Evolutionary conservation across 768 basidiomycete genomes (phyloP).

Genomic region (Collybiopsis confluens): DNA sequence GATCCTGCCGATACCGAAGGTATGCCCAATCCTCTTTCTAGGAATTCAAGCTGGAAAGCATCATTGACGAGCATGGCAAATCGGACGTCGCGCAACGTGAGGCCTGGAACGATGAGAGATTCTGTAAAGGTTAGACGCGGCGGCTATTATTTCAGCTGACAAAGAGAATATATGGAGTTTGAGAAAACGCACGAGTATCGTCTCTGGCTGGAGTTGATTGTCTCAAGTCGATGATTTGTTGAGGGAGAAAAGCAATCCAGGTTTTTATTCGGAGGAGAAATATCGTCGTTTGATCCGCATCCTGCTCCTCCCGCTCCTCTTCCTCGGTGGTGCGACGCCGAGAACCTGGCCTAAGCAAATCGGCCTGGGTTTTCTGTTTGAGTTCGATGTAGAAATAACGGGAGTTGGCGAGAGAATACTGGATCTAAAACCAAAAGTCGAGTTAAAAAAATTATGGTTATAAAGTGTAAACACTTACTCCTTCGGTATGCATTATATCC

Average conservation of each 20-base stretch:
- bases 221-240: neutral
- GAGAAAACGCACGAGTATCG: neutral
- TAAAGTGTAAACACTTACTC: neutral
- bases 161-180: too few species aligned
- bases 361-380: too few species aligned
- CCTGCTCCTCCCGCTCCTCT: neutral
- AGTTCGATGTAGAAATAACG: neutral
- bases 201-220: neutral
- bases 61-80: slow-evolving; percentile 1
- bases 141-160: too few species aligned
- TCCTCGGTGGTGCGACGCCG: neutral
- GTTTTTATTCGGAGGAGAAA: neutral
- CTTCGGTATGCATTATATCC: neutral
- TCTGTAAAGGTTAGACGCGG: neutral
- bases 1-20: neutral
- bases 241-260: neutral
- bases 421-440: neutral
- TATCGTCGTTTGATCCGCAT: neutral
- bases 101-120: neutral
- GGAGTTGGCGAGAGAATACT: neutral
- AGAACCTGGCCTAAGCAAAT: too few species aligned
- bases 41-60: neutral
- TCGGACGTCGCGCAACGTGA: neutral
- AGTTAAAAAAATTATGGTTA: neutral
- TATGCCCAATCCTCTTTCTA: neutral